phyloP scores from a whole-genome alignment of 495 filamentous ascomycete genomes.

The Penicillium mononematosum region DNA sequence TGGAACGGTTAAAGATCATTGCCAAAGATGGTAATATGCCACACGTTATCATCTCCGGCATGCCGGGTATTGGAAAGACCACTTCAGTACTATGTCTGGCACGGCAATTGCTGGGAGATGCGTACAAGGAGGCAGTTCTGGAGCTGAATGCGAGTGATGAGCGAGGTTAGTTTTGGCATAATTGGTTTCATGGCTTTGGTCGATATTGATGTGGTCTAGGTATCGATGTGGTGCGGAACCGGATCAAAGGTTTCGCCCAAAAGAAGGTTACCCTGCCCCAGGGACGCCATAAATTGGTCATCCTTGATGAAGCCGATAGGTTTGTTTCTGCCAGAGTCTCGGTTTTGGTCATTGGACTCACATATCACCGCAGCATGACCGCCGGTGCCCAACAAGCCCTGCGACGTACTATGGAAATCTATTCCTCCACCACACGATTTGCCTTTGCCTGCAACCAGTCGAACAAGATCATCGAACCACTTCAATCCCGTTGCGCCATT shows the following conservation, averaged over 20 bases:
- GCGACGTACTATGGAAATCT: constrained; percentile 98
- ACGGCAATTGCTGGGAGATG: constrained; percentile 83
- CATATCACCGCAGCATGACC: constrained; percentile 66
- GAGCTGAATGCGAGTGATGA: constrained; percentile 97
- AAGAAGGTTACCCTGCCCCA: constrained; percentile 96
- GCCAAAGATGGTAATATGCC: constrained; percentile 99
- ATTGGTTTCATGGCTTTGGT: not conserved
- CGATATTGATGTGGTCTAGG: constrained; percentile 43
- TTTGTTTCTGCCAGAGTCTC: constrained; percentile 20
- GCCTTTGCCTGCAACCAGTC: constrained; percentile 98
- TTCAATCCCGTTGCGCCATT: constrained; percentile 95
- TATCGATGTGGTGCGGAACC: constrained; percentile 97
- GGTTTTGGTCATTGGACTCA: not conserved
- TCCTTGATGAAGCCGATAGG: constrained; percentile 96
- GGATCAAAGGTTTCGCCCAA: constrained; percentile 98
- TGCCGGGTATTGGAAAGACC: constrained; percentile 99
- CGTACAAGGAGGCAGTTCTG: constrained; percentile 96
- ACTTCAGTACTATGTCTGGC: constrained; percentile 94
- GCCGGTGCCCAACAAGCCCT: constrained; percentile 94
- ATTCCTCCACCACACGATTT: constrained; percentile 93
- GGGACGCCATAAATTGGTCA: constrained; percentile 92
- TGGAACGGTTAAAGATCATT: constrained; percentile 97
- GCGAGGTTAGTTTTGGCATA: constrained; percentile 54
- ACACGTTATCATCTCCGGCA: constrained; percentile 97
- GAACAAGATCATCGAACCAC: constrained; percentile 98